Base-by-base conservation (phyloP, 1,139 yeast species). In the Zygoascus sp. region DNA sequence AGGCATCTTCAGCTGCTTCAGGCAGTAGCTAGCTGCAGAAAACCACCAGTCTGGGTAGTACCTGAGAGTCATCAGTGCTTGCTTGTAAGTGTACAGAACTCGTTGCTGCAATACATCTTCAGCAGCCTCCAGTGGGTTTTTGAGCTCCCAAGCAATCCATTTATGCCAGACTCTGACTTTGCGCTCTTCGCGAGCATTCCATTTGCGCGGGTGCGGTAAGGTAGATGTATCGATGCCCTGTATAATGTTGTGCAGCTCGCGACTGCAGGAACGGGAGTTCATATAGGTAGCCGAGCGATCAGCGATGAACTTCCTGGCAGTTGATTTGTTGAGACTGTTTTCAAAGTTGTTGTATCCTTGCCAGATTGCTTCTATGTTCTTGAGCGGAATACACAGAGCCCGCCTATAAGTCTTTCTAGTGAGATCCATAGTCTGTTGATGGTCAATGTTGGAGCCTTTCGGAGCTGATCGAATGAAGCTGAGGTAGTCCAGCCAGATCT, bases 31-130 rank as follows among this genome's bases (percentile, higher is more conserved):
- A 1, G 73, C 72, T 45, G 77, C 88, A 49, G 83, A 81, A 64
- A 81, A 89, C 97, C 97, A 92, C 32, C 86, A 66, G 59, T 87
- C 95, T 0, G 97, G 88, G 39, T 77, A 79, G 63, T 84, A 87
- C 23, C 87, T 75, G 57, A 87, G 69, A 3, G 61, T 51, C 59
- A 82, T 80, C 8, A 82, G 71, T 1, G 95, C 81, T 62, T 87
- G 89, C 57, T 77, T 77, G 65, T 78, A 87, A 20, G 83, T 86
- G 62, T 81, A 86, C 47, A 76, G 77, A n/a, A 89, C 72, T 58
- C 98, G 75, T 44, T 74, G 73, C 34, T 74, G 70, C 22, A 81
- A 65, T 5, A 68, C 61, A 9, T 73, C 70, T 15, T 65, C 72
- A 32, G 77, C 79, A 23, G 75, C 71, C 40, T 79, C 80, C 53